Evolutionary conservation across 805 yeast species (phyloP).

Genomic region (Kuraishia piskuri): DNA sequence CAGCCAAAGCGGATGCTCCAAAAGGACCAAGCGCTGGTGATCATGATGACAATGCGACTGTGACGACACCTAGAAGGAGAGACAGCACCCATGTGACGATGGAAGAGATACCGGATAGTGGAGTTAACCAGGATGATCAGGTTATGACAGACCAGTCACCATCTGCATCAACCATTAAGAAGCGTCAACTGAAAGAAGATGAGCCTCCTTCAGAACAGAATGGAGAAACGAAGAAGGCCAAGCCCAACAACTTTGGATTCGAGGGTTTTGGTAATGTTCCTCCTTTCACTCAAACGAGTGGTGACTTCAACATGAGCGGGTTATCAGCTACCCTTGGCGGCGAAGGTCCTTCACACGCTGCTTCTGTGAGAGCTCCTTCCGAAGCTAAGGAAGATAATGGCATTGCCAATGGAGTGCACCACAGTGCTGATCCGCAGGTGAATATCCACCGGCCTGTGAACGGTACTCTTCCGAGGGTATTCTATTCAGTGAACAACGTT

Average conservation of each 20-base stretch:
- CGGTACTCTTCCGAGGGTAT: conserved; percentile 9
- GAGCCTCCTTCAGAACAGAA: neutral
- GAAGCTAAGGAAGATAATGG: neutral
- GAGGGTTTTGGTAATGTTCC: conserved; percentile 13
- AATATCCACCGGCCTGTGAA: conserved; percentile 16
- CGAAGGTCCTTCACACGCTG: neutral
- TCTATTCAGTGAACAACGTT: neutral
- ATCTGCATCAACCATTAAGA: neutral
- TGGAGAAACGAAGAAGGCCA: neutral
- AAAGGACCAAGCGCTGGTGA: neutral
- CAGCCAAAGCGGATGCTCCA: neutral
- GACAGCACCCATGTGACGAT: neutral
- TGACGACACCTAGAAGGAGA: neutral
- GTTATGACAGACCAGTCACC: neutral
- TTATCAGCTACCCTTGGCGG: conserved; percentile 8
- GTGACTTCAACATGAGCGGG: conserved; percentile 19
- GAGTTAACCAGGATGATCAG: neutral
- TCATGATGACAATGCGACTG: neutral
- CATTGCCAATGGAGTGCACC: neutral
- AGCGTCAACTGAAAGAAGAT: neutral
- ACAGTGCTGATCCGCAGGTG: conserved; percentile 6
- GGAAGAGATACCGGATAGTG: neutral
- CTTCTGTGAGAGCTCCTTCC: neutral
- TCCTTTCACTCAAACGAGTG: conserved; percentile 21
- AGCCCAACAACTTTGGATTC: neutral